These are phyloP conservation scores for Brassica cretica DNA, from an alignment of 345 rosid species.

Conservation along the genomic window DNA sequence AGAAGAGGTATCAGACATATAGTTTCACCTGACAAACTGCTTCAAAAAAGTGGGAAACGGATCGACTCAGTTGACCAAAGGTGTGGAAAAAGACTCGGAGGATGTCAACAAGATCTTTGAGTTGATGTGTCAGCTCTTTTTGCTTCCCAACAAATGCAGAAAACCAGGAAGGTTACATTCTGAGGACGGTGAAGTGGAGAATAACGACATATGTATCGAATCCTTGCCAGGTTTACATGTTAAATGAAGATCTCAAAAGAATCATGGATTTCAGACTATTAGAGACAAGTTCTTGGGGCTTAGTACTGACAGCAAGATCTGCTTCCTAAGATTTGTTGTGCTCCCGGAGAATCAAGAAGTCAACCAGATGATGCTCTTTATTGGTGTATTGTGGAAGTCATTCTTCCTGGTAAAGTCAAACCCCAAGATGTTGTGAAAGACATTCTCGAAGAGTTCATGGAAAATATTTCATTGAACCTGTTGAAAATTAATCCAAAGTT, in stretches of 20 bases:
- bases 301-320: not conserved
- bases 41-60: not conserved
- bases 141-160: constrained; percentile 28
- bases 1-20: constrained; percentile 1
- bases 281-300: constrained; percentile 9
- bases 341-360: not conserved
- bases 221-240: constrained; percentile 30
- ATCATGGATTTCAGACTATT: constrained; percentile 7
- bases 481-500: not conserved
- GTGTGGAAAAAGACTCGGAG: constrained; percentile 9
- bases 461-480: not conserved
- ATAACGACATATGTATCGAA: constrained; percentile 4
- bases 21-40: not conserved
- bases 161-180: not conserved
- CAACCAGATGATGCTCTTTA: not conserved
- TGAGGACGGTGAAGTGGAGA: not conserved
- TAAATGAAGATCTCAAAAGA: not conserved
- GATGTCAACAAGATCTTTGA: constrained; percentile 39
- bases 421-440: not conserved
- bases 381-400: not conserved
- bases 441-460: not conserved
- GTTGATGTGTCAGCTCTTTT: constrained; percentile 38
- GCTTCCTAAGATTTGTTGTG: not conserved
- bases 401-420: not conserved
- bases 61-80: constrained; percentile 13